Base-by-base conservation (phyloP, 495 filamentous ascomycete species). In the Cercophora newfieldiana region DNA sequence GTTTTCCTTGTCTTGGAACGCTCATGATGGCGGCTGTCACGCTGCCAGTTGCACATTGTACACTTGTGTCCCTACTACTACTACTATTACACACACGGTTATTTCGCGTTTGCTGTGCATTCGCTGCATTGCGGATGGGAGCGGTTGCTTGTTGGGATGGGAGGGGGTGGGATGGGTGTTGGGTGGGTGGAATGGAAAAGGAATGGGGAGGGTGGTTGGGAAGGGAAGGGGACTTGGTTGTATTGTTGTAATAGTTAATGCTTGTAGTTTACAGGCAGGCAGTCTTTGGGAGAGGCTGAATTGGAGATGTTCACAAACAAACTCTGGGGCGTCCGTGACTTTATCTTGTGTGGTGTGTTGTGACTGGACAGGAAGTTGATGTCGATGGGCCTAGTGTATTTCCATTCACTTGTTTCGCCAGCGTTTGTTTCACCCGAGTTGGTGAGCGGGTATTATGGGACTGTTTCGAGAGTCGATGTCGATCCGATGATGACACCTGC, bases 191-290 rank as follows among this genome's bases (percentile, higher is more conserved):
- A 33, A 1, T 22, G 49, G n/a, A 1, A 63, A 55, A 31, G 49
- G 1, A 25, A 55, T 18, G 29, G 26, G 26, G 60, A 8, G 7
- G 28, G 47, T 1, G 28, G 48, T 28, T 53, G 59, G 47, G 48
- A 22, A 26, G 44, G 14, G 60, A 19, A 3, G 49, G 29, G 30
- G 50, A 37, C 26, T 44, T 49, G 26, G n/a, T 55, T 63, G 50
- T 63, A 63, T 31, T 55, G 61, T 44, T 53, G 44, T 63, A 63
- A 63, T 63, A 33, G 49, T 55, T 63, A 63, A 63, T 63, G 50
- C 61, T 63, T 55, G 61, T 63, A 30, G 55, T 58, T 26, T 58
- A 22, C 18, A 19, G 51, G 22, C 12, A 22, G 22, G 12, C 10
- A 26, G 19, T 58, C 25, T 21, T 28, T 16, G 8, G 25, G 19